Evolutionary conservation across 306 rosid species (phyloP), one percentile per base, ranked within the genome.

Genomic region (Cicer bijugum): DNA sequence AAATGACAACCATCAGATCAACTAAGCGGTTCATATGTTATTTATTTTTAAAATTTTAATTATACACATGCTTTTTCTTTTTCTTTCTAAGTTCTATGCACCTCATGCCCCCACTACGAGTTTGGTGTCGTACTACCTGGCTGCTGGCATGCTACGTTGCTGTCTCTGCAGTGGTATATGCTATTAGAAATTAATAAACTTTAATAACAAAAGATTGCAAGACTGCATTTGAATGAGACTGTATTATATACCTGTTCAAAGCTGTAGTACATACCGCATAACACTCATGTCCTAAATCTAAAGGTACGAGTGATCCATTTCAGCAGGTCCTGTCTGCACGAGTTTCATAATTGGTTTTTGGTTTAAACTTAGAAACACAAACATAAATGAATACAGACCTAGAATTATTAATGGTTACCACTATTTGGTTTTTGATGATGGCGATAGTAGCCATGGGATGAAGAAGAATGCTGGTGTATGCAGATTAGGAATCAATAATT

Each of bases 231-330:
- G 2, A 14, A 20, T 11, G 38, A 56, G 62, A 9, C n/a, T 9
- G 61, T 20, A 8, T 56, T 56, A 9, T 56, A 9, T 56, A 9
- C 62, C 37, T 5, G 38, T 20, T 20, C 38, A 9, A 56, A 20
- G 62, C 37, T 9, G 62, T 56, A 35, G 14, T 14, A 56, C 20
- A 56, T 23, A 56, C 62, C 61, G 3, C 61, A 51, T 51, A 56
- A 28, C 5, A 28, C 35, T 28, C 35, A 28, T 28, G 5, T 28
- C 35, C 35, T 28, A 28, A 28, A 28, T 28, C 35, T 28, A 28
- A 28, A 28, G 35, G 35, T 28, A 28, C 5, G 5, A 3, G 35
- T 0, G 35, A 28, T 28, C 35, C 5, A 28, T 28, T 28, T 28
- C 5, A 28, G 35, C 1, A 28, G 35, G 35, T 28, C 35, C 5